Evolutionary conservation across 1,284 basidiomycete genomes (phyloP), one percentile per base, ranked within the genome.

Genomic region (Butyriboletus appendiculatus): DNA sequence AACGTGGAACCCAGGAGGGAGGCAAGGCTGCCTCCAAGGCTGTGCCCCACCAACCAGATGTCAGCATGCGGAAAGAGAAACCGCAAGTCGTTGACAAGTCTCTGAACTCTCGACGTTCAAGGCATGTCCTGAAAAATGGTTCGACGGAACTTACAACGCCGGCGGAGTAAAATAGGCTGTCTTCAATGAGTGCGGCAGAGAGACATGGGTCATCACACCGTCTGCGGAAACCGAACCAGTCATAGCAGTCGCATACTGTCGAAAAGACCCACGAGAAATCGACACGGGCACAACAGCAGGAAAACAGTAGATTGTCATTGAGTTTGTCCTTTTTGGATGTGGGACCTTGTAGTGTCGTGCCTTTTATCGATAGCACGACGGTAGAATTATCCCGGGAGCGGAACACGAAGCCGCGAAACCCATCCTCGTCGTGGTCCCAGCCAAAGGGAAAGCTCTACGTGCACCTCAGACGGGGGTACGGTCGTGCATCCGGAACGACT

Each of bases 291-390:
- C 97, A 99, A 72, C 97, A 99, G 76, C 97, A 99, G 0, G 95
- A 98, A 74, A 98, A 98, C 22, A 98, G 75, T 60, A 97, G 75
- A 66, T 99, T 99, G 73, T 99, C 97, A 67, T 99, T 99, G 65
- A 89, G 87, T 76, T 96, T 98, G 76, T 99, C 96, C 67, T 92
- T 89, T 71, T 88, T 91, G 57, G 90, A 90, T 2, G 94, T 92
- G 22, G 94, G 91, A 2, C 94, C 94, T 70, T 76, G 68, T 64
- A 81, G 52, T 63, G 91, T 94, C 0, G 97, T 99, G 32, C 96
- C 97, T 72, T 99, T 99, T 74, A 99, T 92, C 26, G 94, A 86
- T 12, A 99, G 80, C 14, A 99, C 81, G 50, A 96, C 81, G 0
- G 92, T 97, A 7, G 84, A 77, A 66, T 97, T 94, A 64, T 88